Base-by-base conservation (phyloP, 2,329 filamentous ascomycete genomes). In the Colletotrichum sp. region DNA sequence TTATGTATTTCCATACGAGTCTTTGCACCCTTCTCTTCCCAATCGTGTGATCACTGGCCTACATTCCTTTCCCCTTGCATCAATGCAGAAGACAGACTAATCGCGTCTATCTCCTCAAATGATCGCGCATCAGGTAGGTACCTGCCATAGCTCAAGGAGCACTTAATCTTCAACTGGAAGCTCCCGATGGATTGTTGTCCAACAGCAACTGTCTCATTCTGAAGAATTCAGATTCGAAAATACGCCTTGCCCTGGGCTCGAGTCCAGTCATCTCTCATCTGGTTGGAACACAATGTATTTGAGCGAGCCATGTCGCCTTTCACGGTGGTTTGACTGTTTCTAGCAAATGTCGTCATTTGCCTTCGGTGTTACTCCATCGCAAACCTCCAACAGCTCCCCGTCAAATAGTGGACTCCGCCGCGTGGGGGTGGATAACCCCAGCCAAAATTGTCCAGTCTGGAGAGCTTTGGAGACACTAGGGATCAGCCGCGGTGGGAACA, bases 321-420 rank as follows among this genome's bases (percentile, higher is more conserved):
- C 24, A n/a, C 48, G 68, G 67, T 36, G 34, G 5, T n/a, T 26
- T 63, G 32, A 13, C 64, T 21, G 39, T 26, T 59, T 64, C 15
- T 26, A 60, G 52, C 24, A n/a, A 18, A 75, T 75, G 73, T 68
- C 73, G 70, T 68, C 73, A 75, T 75, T 59, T 73, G 57, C 59
- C 70, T 61, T 73, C 73, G 73, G 73, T 28, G 63, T 75, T 43
- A 72, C 73, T 75, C 52, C 64, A 75, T 75, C 64, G 57, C 43
- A 24, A 18, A 24, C 64, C 26, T 30, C 57, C 73, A 43, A 26
- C 32, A 8, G 12, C 7, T 39, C 39, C 63, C 64, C 24, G 21
- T 43, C 36, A 57, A 59, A 30, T 28, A 48, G 64, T 75, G 73
- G 69, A 12, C 43, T 36, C 64, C 39, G 9, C 43, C 69, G 63